phyloP scores from a whole-genome alignment of 2,329 filamentous ascomycete species.

The Colletotrichum trifolii region DNA sequence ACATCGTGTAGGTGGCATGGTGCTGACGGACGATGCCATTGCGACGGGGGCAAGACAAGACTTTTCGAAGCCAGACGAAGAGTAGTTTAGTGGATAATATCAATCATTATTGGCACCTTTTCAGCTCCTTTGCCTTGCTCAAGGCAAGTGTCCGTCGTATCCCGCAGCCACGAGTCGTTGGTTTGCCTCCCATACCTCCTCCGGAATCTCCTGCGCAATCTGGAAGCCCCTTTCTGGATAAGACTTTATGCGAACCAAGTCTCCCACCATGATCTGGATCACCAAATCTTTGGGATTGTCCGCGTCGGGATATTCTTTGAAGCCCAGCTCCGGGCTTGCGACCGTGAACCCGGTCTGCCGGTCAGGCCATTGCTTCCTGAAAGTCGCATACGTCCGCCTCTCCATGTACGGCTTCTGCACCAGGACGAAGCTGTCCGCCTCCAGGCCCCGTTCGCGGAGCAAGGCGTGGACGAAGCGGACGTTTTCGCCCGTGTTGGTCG shows the following conservation, averaged over 20 bases:
- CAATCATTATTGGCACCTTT: background rate
- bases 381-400: slow-evolving; percentile 57
- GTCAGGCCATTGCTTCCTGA: slow-evolving; percentile 58
- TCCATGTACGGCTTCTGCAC: slow-evolving; percentile 64
- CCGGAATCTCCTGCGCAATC: slow-evolving; percentile 54
- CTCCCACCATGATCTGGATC: slow-evolving; percentile 57
- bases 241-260: slow-evolving; percentile 54
- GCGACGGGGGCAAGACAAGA: slow-evolving; percentile 14
- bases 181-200: slow-evolving; percentile 54
- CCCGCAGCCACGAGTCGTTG: slow-evolving; percentile 53
- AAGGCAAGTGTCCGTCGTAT: slow-evolving; percentile 50
- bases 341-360: slow-evolving; percentile 48
- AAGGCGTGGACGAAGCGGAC: slow-evolving; percentile 55
- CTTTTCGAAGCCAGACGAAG: slow-evolving; percentile 16
- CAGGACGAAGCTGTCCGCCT: slow-evolving; percentile 49
- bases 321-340: slow-evolving; percentile 52
- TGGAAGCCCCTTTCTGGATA: slow-evolving; percentile 57
- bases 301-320: slow-evolving; percentile 53
- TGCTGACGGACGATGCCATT: slow-evolving; percentile 41
- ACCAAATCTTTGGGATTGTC: slow-evolving; percentile 55
- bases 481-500: slow-evolving; percentile 60
- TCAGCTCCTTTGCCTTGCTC: background rate
- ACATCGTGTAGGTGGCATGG: slow-evolving; percentile 45
- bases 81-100: background rate
- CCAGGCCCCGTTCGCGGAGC: slow-evolving; percentile 43